Base-by-base conservation (phyloP, 768 basidiomycete genomes). In the Leccinum truebloodii region DNA sequence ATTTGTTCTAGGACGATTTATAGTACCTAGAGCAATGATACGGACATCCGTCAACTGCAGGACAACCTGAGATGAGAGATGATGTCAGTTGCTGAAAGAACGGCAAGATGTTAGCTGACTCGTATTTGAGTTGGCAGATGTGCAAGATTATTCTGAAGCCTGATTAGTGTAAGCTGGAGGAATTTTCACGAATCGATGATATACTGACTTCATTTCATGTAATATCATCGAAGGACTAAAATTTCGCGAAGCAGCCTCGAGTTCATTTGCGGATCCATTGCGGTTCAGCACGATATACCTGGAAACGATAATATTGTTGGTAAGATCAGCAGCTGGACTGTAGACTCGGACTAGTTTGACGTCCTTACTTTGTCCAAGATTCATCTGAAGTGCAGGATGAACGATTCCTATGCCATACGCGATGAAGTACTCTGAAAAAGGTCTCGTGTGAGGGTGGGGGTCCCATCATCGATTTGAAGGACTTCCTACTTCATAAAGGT, bases 241-340 rank as follows among this genome's bases (percentile, higher is more conserved):
- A 59, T 72, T 80, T 62, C 92, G 81, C 10, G 91, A 89, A 1
- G 87, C 79, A 6, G 77, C 79, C 63, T 90, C 85, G 16, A 88
- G 79, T 67, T 87, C 82, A 67, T 91, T 92, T 3, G 86, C 88
- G 32, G 87, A 80, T 35, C 89, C 89, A 65, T 86, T 90, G 54
- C 89, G 86, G 67, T 90, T 90, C 59, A 94, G 70, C 24, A 88
- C 81, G 60, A 93, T 79, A 64, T 90, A 92, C 70, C 90, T 90
- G 64, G 44, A 24, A 57, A 32, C 8, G 20, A n/a, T 4, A 10
- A 41, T 41, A 41, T 41, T 18, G 24, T 55, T 12, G 9, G 52
- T 60, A 26, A 41, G 35, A 28, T 59, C 39, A 51, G 57, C 18
- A 32, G 37, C 12, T 54, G 52, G 37, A 49, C 34, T 20, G 4